Base-by-base conservation (phyloP, 139 green algal genomes). In the Prasinococcaceae sp. region DNA sequence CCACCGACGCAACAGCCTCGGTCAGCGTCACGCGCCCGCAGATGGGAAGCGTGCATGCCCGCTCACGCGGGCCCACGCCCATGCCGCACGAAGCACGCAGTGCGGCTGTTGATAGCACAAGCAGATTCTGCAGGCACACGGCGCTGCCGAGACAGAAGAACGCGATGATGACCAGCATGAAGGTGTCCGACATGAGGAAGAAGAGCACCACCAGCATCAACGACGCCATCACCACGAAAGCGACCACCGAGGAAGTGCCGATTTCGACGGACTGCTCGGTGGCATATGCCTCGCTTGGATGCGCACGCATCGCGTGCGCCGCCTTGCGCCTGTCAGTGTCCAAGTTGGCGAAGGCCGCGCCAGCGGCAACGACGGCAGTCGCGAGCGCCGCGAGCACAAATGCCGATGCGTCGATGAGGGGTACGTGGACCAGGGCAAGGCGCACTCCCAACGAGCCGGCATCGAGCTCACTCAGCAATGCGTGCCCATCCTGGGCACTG, bases 121-220 rank as follows among this genome's bases (percentile, higher is more conserved):
- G n/a, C n/a, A 54, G n/a, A 54, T 47, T 30, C 46, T 54, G 46
- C 14, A 54, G 14, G 20, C 22, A 30, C 14, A 14, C 42, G 14
- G 22, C 17, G 10, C 29, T 46, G 0, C 24, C 60, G 33, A 63
- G 23, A 20, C 42, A 57, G 52, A 68, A 68, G 52, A 68, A 50
- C 2, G 41, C 22, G 29, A 68, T 28, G 9, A 68, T 14, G 17
- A 54, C 12, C 38, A 40, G 12, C 26, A 53, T 50, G 32, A 62
- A 32, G 27, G 22, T 35, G 6, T 44, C 16, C 3, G 51, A 58
- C 32, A 57, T 58, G 26, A 63, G 30, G 44, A 47, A 68, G 52
- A 59, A 68, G 33, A 68, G 50, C 9, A 62, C 20, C 32, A 68
- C 36, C 33, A 68, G 60, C 30, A 60, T 38, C 4, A 19, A 26